Base-by-base conservation (phyloP, 2,329 filamentous ascomycete genomes). In the Pseudogymnoascus pannorum region DNA sequence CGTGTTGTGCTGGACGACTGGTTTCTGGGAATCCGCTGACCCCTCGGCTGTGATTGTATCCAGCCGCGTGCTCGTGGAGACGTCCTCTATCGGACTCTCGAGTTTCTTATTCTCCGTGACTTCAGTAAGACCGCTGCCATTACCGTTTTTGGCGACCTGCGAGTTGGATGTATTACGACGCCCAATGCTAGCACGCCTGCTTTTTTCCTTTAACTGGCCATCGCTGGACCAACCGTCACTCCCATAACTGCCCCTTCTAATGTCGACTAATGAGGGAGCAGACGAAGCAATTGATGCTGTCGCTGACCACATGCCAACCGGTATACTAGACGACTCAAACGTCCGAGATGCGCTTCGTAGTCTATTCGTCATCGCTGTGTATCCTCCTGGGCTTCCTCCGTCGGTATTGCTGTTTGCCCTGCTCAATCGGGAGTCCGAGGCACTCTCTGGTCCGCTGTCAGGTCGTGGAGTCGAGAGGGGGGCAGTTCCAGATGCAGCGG, bases 271-370 rank as follows among this genome's bases (percentile, higher is more conserved):
- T 6, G 70, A 67, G 64, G 70, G 69, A 35, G 69, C 63, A n/a
- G 63, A 62, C 2, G 69, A 67, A n/a, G 66, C 76, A 60, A 81
- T 74, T 33, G 75, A 72, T 38, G 78, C 75, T 0, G 78, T 78
- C 14, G 78, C 78, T 12, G 78, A 75, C 63, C 77, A 75, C 67
- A 82, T 79, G 9, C 79, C 78, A 57, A 72, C 73, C 1, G 78
- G 80, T 9, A 77, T 72, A 11, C 74, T 75, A 4, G 79, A 81
- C 54, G 78, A 74, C 60, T 75, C 73, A 63, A 82, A 81, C 4
- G 64, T 67, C 59, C 68, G 67, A 1, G 70, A 72, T 12, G 66
- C 71, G 58, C 66, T 67, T 36, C 71, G 69, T 18, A 72, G 40
- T 60, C 64, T 33, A 16, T 36, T 24, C n/a, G 33, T 9, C 7